phyloP scores from a whole-genome alignment of 306 rosid genomes.

The Lablab purpureus region DNA sequence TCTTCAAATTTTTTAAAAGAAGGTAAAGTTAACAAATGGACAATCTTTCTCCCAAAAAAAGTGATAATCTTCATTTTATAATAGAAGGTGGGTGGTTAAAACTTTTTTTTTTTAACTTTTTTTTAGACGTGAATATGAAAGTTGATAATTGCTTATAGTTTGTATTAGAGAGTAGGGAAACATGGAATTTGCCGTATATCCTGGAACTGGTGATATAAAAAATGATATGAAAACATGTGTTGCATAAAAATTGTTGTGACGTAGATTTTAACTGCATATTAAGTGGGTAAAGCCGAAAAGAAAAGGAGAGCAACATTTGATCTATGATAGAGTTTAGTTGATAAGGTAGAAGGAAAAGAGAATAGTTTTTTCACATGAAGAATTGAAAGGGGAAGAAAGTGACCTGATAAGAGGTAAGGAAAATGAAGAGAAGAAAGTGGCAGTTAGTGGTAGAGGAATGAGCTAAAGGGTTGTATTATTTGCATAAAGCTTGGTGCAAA shows the following conservation, averaged over 20 bases:
- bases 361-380: conserved; percentile 16
- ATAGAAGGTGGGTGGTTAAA: background rate
- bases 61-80: background rate
- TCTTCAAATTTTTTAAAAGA: background rate
- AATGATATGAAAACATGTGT: background rate
- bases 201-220: background rate
- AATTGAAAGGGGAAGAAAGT: conserved; percentile 38
- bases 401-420: conserved; percentile 17
- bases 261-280: background rate
- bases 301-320: conserved; percentile 19
- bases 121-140: background rate
- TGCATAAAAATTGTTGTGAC: background rate
- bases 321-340: background rate
- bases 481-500: conserved; percentile 46
- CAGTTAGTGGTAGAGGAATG: conserved; percentile 45
- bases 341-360: conserved; percentile 13
- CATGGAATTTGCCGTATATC: background rate
- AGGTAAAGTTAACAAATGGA: background rate
- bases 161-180: background rate
- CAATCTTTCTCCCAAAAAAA: background rate
- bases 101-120: background rate
- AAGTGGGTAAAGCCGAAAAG: background rate
- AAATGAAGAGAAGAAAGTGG: conserved; percentile 38
- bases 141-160: background rate
- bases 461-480: conserved; percentile 37